A percentile compares a stretch with the other conserved stretches of the same genome.
phyloP scores from a whole-genome alignment of 192 early-diverging fungal genomes.

The Podila verticillata region DNA sequence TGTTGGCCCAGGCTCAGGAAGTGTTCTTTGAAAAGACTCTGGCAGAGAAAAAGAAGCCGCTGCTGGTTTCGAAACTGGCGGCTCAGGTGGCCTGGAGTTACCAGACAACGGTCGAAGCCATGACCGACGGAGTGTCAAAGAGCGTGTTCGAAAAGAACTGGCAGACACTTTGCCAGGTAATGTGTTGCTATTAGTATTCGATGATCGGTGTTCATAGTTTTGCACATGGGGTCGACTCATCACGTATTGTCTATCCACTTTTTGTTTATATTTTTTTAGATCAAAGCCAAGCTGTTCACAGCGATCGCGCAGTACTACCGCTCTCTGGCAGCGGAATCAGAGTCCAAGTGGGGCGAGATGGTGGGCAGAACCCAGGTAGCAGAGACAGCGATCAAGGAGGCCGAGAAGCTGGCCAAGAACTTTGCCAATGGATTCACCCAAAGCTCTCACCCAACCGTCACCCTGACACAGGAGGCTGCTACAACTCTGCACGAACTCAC shows the following conservation, averaged over 20 bases:
- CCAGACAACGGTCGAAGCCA: conserved; percentile 75
- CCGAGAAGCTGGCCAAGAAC: conserved; percentile 75
- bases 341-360: conserved; percentile 85
- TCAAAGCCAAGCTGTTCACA: conserved; percentile 90
- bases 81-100: conserved; percentile 84
- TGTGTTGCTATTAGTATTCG: background rate
- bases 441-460: conserved; percentile 64
- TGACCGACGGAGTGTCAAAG: conserved; percentile 70
- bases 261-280: conserved; percentile 54
- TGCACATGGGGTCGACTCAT: background rate
- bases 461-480: conserved; percentile 70
- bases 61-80: conserved; percentile 91
- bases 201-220: background rate
- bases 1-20: conserved; percentile 97
- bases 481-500: conserved; percentile 79
- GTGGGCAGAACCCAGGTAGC: conserved; percentile 83
- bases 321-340: conserved; percentile 76
- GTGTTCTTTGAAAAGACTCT: conserved; percentile 88
- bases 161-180: conserved; percentile 82
- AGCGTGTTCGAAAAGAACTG: conserved; percentile 84
- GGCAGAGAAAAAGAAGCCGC: conserved; percentile 88
- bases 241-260: background rate
- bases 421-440: conserved; percentile 73
- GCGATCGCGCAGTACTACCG: conserved; percentile 90
- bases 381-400: conserved; percentile 87